phyloP scores from a whole-genome alignment of 192 early-diverging fungal genomes.

The Gaertneriomyces semiglobifer region DNA sequence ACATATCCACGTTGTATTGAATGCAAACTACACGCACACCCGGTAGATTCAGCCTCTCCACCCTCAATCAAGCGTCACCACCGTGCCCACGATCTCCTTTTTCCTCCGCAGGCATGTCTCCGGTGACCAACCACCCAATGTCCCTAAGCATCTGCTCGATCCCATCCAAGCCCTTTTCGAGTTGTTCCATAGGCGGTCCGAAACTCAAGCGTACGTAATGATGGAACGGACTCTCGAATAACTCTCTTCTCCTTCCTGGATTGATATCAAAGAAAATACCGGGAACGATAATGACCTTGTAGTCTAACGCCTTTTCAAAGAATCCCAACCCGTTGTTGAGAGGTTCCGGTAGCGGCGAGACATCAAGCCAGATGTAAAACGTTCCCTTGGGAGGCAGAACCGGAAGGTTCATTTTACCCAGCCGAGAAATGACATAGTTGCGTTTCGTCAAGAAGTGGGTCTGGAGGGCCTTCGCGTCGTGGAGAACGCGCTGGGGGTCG shows the following conservation, averaged over 20 bases:
- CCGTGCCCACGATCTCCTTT: no score
- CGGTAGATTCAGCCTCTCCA: no score
- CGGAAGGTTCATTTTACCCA: constrained; percentile 40
- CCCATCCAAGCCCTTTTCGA: constrained; percentile 46
- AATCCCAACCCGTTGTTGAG: constrained; percentile 51
- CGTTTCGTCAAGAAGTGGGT: constrained; percentile 47
- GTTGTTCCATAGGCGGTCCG: constrained; percentile 51
- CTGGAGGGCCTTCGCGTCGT: constrained; percentile 46
- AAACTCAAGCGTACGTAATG: constrained; percentile 55
- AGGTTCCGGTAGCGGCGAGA: constrained; percentile 44
- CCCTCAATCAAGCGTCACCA: no score
- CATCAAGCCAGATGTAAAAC: constrained; percentile 57
- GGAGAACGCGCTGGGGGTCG: constrained; percentile 34
- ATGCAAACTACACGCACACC: no score
- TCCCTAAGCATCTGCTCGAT: constrained; percentile 38
- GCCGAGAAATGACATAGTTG: constrained; percentile 44
- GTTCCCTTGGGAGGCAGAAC: constrained; percentile 48
- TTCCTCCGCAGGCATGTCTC: no score
- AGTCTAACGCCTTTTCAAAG: constrained; percentile 54
- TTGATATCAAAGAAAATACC: constrained; percentile 62
- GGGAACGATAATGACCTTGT: constrained; percentile 50
- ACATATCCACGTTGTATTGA: no score
- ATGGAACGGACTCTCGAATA: constrained; percentile 53
- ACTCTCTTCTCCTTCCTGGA: constrained; percentile 50
- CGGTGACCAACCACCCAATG: constrained; percentile 8